Evolutionary conservation across 176 grass and related monocot genomes (phyloP).

Genomic region (Otatea glauca): DNA sequence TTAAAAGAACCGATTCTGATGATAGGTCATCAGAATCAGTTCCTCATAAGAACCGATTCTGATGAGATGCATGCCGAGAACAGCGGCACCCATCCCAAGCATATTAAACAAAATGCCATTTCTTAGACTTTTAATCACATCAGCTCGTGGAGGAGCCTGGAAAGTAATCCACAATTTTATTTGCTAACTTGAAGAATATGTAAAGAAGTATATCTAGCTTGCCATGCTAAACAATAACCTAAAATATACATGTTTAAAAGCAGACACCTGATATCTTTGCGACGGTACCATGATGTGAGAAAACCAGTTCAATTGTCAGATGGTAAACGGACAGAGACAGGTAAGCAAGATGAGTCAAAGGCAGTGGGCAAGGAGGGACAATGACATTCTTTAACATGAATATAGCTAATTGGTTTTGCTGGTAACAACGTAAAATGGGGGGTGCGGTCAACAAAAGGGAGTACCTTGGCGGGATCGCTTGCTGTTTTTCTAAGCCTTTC

Average conservation of each 20-base stretch:
- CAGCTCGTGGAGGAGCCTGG: constrained; percentile 87
- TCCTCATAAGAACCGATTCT: no score
- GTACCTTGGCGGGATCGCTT: no score
- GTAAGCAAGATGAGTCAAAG: background rate
- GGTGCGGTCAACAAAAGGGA: no score
- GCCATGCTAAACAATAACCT: background rate
- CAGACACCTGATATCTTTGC: background rate
- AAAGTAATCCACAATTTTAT: constrained; percentile 34
- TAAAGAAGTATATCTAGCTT: constrained; percentile 22
- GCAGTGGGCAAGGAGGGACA: background rate
- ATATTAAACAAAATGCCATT: constrained; percentile 87
- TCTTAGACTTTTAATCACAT: constrained; percentile 91
- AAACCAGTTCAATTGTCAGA: constrained; percentile 9
- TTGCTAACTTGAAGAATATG: background rate
- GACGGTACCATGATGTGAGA: background rate
- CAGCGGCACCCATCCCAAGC: constrained; percentile 85
- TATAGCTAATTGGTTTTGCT: no score
- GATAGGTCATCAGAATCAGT: no score
- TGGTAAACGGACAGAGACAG: background rate
- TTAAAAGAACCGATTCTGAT: no score
- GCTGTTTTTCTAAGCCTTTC: no score
- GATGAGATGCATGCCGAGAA: constrained; percentile 99
- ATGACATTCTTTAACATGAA: no score
- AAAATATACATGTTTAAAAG: background rate
- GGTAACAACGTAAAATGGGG: no score